Conservation (phyloP, 768 basidiomycete genomes). For the Panaeolus cyanescens region DNA sequence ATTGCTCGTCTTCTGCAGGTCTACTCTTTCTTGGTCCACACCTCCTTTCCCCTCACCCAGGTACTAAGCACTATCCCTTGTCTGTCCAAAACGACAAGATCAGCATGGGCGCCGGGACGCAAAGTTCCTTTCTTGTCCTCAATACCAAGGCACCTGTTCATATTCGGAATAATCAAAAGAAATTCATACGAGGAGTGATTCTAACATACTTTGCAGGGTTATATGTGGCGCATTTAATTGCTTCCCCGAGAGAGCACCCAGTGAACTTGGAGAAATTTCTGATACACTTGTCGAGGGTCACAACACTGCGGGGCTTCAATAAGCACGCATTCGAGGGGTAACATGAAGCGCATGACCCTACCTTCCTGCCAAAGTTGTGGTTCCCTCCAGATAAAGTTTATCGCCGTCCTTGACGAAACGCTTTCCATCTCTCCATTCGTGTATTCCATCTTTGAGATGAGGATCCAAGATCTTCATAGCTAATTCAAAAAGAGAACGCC, state of each 20-base stretch:
- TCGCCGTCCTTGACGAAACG: slow-evolving; percentile 81
- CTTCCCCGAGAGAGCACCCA: slow-evolving; percentile 79
- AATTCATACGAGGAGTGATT: background rate
- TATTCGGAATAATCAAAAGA: background rate
- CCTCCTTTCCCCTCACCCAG: slow-evolving; percentile 77
- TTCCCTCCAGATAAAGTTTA: slow-evolving; percentile 81
- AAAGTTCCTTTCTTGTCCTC: slow-evolving; percentile 81
- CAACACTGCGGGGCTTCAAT: slow-evolving; percentile 48
- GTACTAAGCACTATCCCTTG: slow-evolving; percentile 68
- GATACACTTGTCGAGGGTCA: slow-evolving; percentile 83
- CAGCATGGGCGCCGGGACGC: slow-evolving; percentile 82
- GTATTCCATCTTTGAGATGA: slow-evolving; percentile 76
- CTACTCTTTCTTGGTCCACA: slow-evolving; percentile 46
- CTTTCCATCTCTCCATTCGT: slow-evolving; percentile 87
- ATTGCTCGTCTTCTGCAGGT: background rate
- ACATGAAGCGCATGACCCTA: slow-evolving; percentile 30
- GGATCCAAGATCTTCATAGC: slow-evolving; percentile 90
- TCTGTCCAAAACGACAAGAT: slow-evolving; percentile 75
- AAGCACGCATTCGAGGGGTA: background rate
- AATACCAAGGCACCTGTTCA: slow-evolving; percentile 69
- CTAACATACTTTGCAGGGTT: slow-evolving; percentile 74
- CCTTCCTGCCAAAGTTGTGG: slow-evolving; percentile 89
- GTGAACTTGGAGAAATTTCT: slow-evolving; percentile 86
- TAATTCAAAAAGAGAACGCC: slow-evolving; percentile 25
- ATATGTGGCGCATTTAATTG: slow-evolving; percentile 83